Evolutionary conservation across 208 protist species (phyloP).

Genomic region (Vickermania ingenoplastis): DNA sequence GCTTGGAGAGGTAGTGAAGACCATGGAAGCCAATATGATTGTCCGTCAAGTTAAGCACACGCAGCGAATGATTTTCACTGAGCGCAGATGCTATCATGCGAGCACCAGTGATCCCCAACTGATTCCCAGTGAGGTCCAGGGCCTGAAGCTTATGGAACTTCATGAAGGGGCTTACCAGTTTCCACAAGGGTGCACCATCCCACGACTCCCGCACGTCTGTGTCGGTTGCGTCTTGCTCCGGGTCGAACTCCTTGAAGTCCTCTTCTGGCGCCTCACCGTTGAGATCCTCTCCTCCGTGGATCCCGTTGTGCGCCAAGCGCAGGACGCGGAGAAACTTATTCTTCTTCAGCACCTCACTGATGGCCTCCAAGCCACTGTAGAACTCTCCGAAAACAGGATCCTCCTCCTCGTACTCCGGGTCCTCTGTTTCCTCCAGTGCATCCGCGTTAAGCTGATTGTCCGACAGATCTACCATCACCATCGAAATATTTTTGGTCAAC

Average conservation of each 20-base stretch:
- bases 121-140: conserved; percentile 74
- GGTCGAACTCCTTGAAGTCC: conserved; percentile 28
- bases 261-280: conserved; percentile 25
- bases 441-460: conserved; percentile 39
- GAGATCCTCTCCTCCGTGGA: conserved; percentile 74
- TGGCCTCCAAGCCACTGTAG: conserved; percentile 61
- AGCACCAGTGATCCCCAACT: conserved; percentile 43
- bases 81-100: conserved; percentile 75
- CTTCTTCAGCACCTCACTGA: conserved; percentile 82
- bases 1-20: conserved; percentile 54
- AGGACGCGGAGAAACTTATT: conserved; percentile 85
- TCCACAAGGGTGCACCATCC: conserved; percentile 69
- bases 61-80: conserved; percentile 50
- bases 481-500: conserved; percentile 73
- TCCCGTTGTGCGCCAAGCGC: conserved; percentile 57
- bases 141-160: conserved; percentile 59
- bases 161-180: conserved; percentile 54
- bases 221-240: conserved; percentile 26
- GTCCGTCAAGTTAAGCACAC: conserved; percentile 68
- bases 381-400: conserved; percentile 78
- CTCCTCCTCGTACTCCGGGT: conserved; percentile 58
- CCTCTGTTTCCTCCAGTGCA: conserved; percentile 49
- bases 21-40: conserved; percentile 66
- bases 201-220: conserved; percentile 24
- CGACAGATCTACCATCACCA: conserved; percentile 60